Percentiles rank a stretch among this genome's conserved stretches.
phyloP scores from a whole-genome alignment of 2,329 filamentous ascomycete genomes.

The Alternaria incomplexa region DNA sequence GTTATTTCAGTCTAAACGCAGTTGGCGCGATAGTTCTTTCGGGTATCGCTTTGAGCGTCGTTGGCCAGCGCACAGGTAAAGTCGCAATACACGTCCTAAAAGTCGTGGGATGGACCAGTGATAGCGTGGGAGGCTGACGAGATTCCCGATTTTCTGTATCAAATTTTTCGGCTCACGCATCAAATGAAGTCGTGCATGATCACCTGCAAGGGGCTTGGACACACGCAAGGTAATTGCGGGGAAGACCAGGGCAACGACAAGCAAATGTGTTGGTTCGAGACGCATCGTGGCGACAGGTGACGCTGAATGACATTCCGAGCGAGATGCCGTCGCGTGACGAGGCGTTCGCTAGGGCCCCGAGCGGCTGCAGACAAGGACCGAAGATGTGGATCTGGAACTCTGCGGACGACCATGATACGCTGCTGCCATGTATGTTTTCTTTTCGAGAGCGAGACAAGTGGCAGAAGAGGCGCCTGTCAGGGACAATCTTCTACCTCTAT shows the following conservation, averaged over 20 bases:
- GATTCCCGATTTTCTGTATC: slow-evolving; percentile 24
- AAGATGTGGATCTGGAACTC: slow-evolving; percentile 19
- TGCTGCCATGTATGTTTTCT: slow-evolving; percentile 24
- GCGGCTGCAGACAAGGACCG: slow-evolving; percentile 20
- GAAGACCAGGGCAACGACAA: slow-evolving; percentile 37
- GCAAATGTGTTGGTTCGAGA: slow-evolving; percentile 12
- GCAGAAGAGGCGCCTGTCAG: slow-evolving; percentile 23
- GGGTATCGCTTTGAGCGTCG: slow-evolving; percentile 32
- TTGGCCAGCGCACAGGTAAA: slow-evolving; percentile 43
- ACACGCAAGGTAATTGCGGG: slow-evolving; percentile 46
- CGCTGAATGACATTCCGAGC: slow-evolving; percentile 29
- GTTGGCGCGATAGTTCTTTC: slow-evolving; percentile 38
- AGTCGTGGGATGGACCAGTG: slow-evolving; percentile 28
- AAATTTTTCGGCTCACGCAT: slow-evolving; percentile 40
- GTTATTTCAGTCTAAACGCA: slow-evolving; percentile 45
- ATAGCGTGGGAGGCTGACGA: slow-evolving; percentile 38
- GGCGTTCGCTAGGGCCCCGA: slow-evolving; percentile 13
- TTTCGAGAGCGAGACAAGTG: slow-evolving; percentile 11
- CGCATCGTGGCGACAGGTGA: slow-evolving; percentile 31
- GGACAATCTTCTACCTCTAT: slow-evolving; percentile 6
- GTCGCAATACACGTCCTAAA: slow-evolving; percentile 29
- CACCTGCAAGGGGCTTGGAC: slow-evolving; percentile 46
- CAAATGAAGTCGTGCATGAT: slow-evolving; percentile 47
- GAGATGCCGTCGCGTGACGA: slow-evolving; percentile 32
- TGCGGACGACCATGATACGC: slow-evolving; percentile 4